Evolutionary conservation across 2,329 filamentous ascomycete species (phyloP), one percentile per base, ranked within the genome.

Genomic region (Aspergillus neoniger): DNA sequence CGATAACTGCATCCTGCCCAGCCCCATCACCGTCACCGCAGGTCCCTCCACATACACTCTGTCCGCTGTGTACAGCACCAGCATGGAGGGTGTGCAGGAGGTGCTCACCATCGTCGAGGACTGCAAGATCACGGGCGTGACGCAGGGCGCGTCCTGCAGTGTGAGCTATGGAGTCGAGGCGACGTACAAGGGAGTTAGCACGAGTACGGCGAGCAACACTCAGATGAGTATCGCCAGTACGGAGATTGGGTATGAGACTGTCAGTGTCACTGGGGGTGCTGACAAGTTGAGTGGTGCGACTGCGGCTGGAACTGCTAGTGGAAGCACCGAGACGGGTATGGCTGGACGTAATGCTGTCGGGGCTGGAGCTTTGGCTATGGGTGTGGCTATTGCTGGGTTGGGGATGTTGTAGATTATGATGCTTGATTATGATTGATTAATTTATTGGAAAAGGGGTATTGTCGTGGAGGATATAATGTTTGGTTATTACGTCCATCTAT

Each of bases 31-130:
- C 52, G 23, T 66, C 3, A 67, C 65, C 23, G 55, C 65, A 39
- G 66, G 67, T 4, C 66, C 65, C 8, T 69, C 67, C 12, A 69
- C 66, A 51, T 66, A 55, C 36, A 55, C 55, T 23, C 25, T 63
- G 21, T 58, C 52, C 19, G 62, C 63, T n/a, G 52, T 60, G 23
- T 61, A 59, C 36, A 19, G 64, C 4, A 57, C 59, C 23, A 47
- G 47, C 23, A 55, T 44, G 3, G 1, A 21, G 17, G 63, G 61
- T 6, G 44, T 58, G 5, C 36, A 57, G 3, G 62, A 43, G 9
- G 61, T 39, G 2, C 8, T 60, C 15, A 64, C 66, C 7, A 15
- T 65, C 0, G 41, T 58, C 1, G 43, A 63, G 14, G 57, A 60
- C 55, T 68, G 67, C 63, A 58, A 63, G 15, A 63, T 68, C 19